Base-by-base conservation (phyloP, 257 asterid species). In the Craterostigma plantagineum region DNA sequence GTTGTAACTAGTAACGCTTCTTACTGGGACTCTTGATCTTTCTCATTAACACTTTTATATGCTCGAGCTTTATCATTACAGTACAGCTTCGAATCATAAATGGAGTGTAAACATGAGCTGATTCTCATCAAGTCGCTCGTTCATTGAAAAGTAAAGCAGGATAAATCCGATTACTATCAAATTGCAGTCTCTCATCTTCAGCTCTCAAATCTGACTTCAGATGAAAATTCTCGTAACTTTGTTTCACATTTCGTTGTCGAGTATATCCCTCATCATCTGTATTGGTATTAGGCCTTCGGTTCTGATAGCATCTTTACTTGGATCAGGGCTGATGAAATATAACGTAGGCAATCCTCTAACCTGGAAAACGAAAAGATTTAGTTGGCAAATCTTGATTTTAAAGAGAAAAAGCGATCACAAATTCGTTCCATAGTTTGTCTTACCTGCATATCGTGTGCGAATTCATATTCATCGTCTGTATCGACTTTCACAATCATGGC, bases 231-330 rank as follows among this genome's bases (percentile, higher is more conserved):
- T n/a, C n/a, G n/a, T n/a, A n/a, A n/a, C n/a, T n/a, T n/a, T n/a
- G n/a, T n/a, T 37, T 75, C 75, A 82, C 82, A 87, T 70, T 8
- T 79, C 92, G 30, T 79, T 82, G 3, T 87, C 71, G 40, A 87
- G 72, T 62, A 87, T 82, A 56, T 74, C 85, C 18, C 95, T 58
- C 91, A 87, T 82, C 91, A 82, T 68, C 48, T 82, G 79, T 63
- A 82, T 59, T 3, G 98, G 98, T 55, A 87, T 70, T 63, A 87
- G 98, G 51, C 98, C 98, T 67, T 87, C 98, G 11, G 93, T 82
- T 52, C 95, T 67, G 17, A 87, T 74, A 30, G 98, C 98, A 55
- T 79, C 85, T 68, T 87, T 87, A 45, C 33, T 76, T 39, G 91
- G 70, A 61, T 87, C 86, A 0, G 98, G 92, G 62, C 98, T 87